Base-by-base conservation (phyloP, 2,329 filamentous ascomycete species). In the Magnaporthiopsis poae region DNA sequence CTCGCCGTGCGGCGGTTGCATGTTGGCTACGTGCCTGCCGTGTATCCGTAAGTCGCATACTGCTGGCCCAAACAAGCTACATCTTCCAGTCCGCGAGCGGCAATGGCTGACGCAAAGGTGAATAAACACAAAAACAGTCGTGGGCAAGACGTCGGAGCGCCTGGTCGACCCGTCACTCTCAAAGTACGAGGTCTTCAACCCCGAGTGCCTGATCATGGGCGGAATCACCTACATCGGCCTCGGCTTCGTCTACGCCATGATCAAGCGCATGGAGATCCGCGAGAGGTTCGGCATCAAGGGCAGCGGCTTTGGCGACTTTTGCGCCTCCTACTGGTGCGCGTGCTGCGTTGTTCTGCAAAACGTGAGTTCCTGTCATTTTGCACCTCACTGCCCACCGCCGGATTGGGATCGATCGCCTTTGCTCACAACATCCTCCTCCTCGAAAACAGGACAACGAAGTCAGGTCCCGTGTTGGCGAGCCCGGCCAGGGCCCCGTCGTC, bases 331-430 rank as follows among this genome's bases (percentile, higher is more conserved):
- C 69, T 87, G 80, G 76, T 87, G 85, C 73, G 73, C 77, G 52
- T 86, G 83, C 78, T 87, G 85, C 71, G 77, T 79, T 7, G 74
- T 86, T 67, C 78, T 86, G 69, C 85, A 88, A 76, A 80, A 56
- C 46, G 46, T 56, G n/a, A 56, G 46, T 56, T 15, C 46, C 9
- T 7, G 46, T 8, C 8, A 8, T 56, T 2, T 2, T 25, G 18
- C 1, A 36, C 35, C 1, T 35, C 7, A 36, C 35, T 11, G 7
- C 21, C 39, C 31, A 31, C 31, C 15, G 15, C 39, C 39, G 4
- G 18, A 52, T 2, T 7, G 31, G 31, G 39, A 13, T 2, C 2
- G 39, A 46, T 4, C 13, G 13, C 39, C 7, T 21, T n/a, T 56
- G 46, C 46, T 52, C 4, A 52, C 46, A 15, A n/a, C 8, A 21